Evolutionary conservation across 345 rosid species (phyloP).

Genomic region (Rubroshorea leprosula): DNA sequence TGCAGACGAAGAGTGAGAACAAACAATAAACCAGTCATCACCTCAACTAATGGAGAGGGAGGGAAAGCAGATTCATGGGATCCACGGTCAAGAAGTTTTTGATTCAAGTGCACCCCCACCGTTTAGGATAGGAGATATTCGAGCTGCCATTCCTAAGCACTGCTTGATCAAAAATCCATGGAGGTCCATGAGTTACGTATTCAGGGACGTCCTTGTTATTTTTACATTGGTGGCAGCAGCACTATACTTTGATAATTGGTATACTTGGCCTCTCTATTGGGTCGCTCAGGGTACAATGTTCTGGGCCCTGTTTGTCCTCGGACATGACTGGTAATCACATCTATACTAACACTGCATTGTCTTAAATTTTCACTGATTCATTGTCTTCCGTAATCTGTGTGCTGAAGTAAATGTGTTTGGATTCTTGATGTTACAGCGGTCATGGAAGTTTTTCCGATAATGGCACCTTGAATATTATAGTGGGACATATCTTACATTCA

Average conservation of each 20-base stretch:
- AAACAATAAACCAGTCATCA: not conserved
- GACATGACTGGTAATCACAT: constrained; percentile 67
- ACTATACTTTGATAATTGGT: constrained; percentile 38
- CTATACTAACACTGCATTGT: not conserved
- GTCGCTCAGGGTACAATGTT: constrained; percentile 74
- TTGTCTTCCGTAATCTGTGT: not conserved
- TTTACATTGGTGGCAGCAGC: constrained; percentile 42
- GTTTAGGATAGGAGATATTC: constrained; percentile 54
- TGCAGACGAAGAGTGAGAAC: too few species aligned
- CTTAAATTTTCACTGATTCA: not conserved
- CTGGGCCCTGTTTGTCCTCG: constrained; percentile 88
- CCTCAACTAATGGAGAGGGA: constrained; percentile 4
- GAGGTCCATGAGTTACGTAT: constrained; percentile 60
- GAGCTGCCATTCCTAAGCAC: constrained; percentile 70
- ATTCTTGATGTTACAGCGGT: constrained; percentile 43
- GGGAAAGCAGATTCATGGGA: constrained; percentile 3
- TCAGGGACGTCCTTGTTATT: constrained; percentile 50
- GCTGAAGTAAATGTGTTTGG: not conserved
- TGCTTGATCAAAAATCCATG: constrained; percentile 74
- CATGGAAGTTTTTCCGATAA: constrained; percentile 75
- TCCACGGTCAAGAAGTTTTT: constrained; percentile 24
- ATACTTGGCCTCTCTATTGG: constrained; percentile 71
- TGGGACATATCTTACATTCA: constrained; percentile 74
- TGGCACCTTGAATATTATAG: constrained; percentile 45
- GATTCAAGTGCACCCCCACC: constrained; percentile 67